Base-by-base conservation (phyloP, 768 basidiomycete species). In the Hericium coralloides region DNA sequence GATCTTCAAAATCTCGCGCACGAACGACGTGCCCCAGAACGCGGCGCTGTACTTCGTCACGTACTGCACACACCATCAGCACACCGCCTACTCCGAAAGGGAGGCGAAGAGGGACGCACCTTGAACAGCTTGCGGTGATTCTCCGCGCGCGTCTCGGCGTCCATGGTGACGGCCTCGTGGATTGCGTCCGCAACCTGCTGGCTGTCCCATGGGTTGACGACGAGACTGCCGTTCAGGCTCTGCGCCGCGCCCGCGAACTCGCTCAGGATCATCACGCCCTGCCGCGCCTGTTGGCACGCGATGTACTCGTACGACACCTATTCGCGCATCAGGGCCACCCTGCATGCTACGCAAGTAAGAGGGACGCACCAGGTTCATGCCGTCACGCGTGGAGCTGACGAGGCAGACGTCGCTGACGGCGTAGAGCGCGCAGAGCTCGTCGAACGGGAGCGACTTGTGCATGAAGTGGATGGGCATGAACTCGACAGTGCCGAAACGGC, bases 381-480 rank as follows among this genome's bases (percentile, higher is more conserved):
- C 97, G 67, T 99, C 97, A 53, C 97, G 77, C 20, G 97, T 99
- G 69, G 85, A 89, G 20, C 92, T 92, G 58, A 99, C 92, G 55
- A 99, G 75, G 69, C 95, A 98, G 38, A 95, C 95, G 66, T 98
- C 97, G 67, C 90, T 92, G 65, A 98, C 80, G 20, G 95, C 93
- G 68, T 98, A 99, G 55, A 99, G 80, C n/a, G 97, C 97, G 58
- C 93, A 95, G 8, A 99, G 80, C 68, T 99, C 97, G 68, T 97
- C 92, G 67, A 98, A 95, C 0, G 84, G 73, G 54, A 98, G 76
- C 61, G 85, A 88, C 72, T 95, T 95, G 80, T 98, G 95, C 92
- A 98, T 92, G 72, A 97, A 98, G 72, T 98, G 97, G 59, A 99
- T 98, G 6, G 97, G 97, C 92, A 98, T 97, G 69, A 95, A 98